Conservation (phyloP, 2,329 filamentous ascomycete species). For the Paecilomyces sp. region DNA sequence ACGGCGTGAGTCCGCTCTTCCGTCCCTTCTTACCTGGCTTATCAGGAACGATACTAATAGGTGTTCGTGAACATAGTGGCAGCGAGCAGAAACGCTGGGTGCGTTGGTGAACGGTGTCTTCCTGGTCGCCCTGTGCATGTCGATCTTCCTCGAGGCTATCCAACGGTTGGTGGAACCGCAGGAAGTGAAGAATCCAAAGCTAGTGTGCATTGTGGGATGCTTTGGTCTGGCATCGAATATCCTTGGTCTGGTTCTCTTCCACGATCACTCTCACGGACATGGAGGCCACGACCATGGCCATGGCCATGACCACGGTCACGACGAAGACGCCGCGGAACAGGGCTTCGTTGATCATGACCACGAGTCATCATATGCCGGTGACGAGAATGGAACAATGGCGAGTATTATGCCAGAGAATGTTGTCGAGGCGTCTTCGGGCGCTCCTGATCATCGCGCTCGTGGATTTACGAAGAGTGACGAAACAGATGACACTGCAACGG, state of each 20-base stretch:
- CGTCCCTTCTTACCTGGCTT: constrained; percentile 3
- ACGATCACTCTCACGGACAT: constrained; percentile 84
- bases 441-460: constrained; percentile 2
- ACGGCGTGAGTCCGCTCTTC: constrained; percentile 59
- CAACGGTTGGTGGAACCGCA: constrained; percentile 89
- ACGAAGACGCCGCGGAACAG: constrained; percentile 43
- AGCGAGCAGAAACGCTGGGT: constrained; percentile 92
- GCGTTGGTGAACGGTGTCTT: constrained; percentile 97
- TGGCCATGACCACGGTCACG: constrained; percentile 40
- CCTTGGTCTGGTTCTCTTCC: constrained; percentile 80
- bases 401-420: constrained; percentile 56
- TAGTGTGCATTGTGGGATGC: constrained; percentile 85
- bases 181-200: constrained; percentile 72
- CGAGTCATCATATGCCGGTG: constrained; percentile 29
- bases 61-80: constrained; percentile 58
- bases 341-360: constrained; percentile 29
- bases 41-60: constrained; percentile 1
- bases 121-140: constrained; percentile 89
- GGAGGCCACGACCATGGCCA: constrained; percentile 52
- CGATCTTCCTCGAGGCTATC: constrained; percentile 91
- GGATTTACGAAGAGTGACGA: constrained; percentile 18
- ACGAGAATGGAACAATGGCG: constrained; percentile 52
- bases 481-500: constrained; percentile 17
- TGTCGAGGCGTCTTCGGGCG: constrained; percentile 41
- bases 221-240: constrained; percentile 83